Evolutionary conservation across 2,329 filamentous ascomycete genomes (phyloP).

Genomic region (Nectriaceae sp.): DNA sequence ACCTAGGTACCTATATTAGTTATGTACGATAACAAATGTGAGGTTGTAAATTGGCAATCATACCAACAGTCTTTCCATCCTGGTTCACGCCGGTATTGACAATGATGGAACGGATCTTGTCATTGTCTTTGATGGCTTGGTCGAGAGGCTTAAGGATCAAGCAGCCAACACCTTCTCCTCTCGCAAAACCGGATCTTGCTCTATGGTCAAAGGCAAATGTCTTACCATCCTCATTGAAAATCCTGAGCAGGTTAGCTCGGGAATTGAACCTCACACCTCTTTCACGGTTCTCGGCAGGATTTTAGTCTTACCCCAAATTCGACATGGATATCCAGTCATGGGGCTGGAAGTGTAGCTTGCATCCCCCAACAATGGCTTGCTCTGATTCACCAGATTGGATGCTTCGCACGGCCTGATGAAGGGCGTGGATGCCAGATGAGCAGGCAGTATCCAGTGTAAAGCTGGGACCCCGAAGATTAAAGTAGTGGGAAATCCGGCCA

Average conservation of each 20-base stretch:
- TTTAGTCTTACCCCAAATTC: too few species aligned
- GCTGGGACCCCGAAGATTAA: slow-evolving; percentile 35
- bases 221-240: slow-evolving; percentile 23
- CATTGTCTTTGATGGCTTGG: slow-evolving; percentile 45
- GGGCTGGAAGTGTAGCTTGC: slow-evolving; percentile 16
- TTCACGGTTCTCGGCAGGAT: neutral
- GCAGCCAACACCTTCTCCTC: slow-evolving; percentile 29
- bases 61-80: slow-evolving; percentile 44
- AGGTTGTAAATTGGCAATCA: too few species aligned
- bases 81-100: slow-evolving; percentile 27
- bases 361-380: slow-evolving; percentile 44
- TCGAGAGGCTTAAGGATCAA: slow-evolving; percentile 53
- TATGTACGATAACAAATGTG: slow-evolving; percentile 10
- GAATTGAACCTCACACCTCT: neutral
- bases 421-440: slow-evolving; percentile 33
- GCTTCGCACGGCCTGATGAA: slow-evolving; percentile 35
- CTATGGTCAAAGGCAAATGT: slow-evolving; percentile 34
- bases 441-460: slow-evolving; percentile 40
- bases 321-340: too few species aligned
- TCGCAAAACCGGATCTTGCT: slow-evolving; percentile 32
- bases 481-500: slow-evolving; percentile 40
- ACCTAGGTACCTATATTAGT: too few species aligned
- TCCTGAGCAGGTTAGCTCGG: slow-evolving; percentile 47
- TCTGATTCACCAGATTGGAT: slow-evolving; percentile 29
- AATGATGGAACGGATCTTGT: slow-evolving; percentile 41